Percentiles rank a stretch among this genome's conserved stretches.
Conservation (phyloP, 257 asterid genomes). For the Echites panduratus region DNA sequence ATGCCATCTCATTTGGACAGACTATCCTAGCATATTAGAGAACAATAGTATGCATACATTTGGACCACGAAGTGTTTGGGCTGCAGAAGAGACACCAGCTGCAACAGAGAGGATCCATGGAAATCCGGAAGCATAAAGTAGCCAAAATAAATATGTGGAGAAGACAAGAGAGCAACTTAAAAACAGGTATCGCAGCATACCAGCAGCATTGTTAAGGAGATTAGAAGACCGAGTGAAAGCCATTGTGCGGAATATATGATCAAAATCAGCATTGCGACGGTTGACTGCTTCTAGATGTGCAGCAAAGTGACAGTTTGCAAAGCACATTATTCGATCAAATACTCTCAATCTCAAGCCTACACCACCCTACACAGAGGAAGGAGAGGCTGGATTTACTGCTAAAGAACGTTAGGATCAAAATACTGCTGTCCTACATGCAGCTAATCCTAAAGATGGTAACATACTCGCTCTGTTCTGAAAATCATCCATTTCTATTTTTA, state of each 20-base stretch:
- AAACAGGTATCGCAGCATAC: slow-evolving; percentile 73
- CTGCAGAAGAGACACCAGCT: slow-evolving; percentile 87
- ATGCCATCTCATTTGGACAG: slow-evolving; percentile 1
- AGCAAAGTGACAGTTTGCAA: slow-evolving; percentile 84
- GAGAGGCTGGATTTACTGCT: neutral
- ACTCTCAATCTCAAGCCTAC: slow-evolving; percentile 95
- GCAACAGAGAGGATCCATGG: slow-evolving; percentile 73
- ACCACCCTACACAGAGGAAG: slow-evolving; percentile 63
- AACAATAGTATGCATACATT: slow-evolving; percentile 40
- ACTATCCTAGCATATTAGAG: neutral
- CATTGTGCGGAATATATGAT: slow-evolving; percentile 82
- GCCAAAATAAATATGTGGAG: slow-evolving; percentile 64
- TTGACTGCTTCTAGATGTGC: slow-evolving; percentile 98
- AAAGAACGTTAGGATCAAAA: too few species aligned
- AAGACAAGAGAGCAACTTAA: slow-evolving; percentile 70
- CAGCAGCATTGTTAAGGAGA: slow-evolving; percentile 58
- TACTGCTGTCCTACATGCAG: too few species aligned
- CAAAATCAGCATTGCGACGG: slow-evolving; percentile 83
- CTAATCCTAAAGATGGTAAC: too few species aligned
- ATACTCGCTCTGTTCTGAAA: too few species aligned
- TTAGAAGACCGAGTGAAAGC: slow-evolving; percentile 64
- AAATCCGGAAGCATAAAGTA: slow-evolving; percentile 70
- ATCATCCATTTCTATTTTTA: too few species aligned
- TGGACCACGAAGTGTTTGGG: slow-evolving; percentile 71
- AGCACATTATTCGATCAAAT: slow-evolving; percentile 80